Base-by-base conservation (phyloP, 441 rosid species). In the Pelargonium exstipulatum region DNA sequence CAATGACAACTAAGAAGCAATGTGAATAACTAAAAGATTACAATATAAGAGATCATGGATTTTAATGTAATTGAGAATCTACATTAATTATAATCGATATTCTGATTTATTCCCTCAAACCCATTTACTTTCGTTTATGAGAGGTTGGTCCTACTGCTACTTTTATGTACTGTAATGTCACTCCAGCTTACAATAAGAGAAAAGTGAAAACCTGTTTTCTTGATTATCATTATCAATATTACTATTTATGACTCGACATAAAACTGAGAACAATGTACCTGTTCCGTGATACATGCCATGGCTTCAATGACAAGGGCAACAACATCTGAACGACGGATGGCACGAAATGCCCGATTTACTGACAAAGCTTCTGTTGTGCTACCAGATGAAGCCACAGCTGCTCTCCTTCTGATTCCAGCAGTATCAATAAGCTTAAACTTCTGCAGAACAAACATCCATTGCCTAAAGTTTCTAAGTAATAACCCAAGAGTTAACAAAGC, bases 291-390 rank as follows among this genome's bases (percentile, higher is more conserved):
- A 74, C 96, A 93, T 69, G 95, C 95, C 96, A 93, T 51, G 74
- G 97, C 97, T 82, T 93, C 98, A 79, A 93, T 87, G 84, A 93
- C 93, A 62, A 91, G 93, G 73, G 97, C 96, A 71, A 91, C 96
- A 62, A 93, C 97, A 79, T 93, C 98, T 69, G 97, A 91, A 48
- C 93, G 95, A 35, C 92, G 89, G 77, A 93, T 79, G 67, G 96
- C 98, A 55, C 92, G 87, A 58, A 93, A 87, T 80, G 97, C 98
- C 78, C 96, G 86, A 71, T 91, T 91, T 69, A 93, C 97, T 26
- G 98, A 93, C 80, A 93, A 75, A 68, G 95, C 89, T 83, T 93
- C 97, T 5, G 97, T 93, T 18, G 84, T 80, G 82, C 96, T 89
- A 45, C 98, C 97, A 58, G 93, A 87, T 66, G 93, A 91, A 69